A percentile compares a stretch with the other conserved stretches of the same genome.
phyloP scores from a whole-genome alignment of 257 asterid species.

The Solanum medicagineum region DNA sequence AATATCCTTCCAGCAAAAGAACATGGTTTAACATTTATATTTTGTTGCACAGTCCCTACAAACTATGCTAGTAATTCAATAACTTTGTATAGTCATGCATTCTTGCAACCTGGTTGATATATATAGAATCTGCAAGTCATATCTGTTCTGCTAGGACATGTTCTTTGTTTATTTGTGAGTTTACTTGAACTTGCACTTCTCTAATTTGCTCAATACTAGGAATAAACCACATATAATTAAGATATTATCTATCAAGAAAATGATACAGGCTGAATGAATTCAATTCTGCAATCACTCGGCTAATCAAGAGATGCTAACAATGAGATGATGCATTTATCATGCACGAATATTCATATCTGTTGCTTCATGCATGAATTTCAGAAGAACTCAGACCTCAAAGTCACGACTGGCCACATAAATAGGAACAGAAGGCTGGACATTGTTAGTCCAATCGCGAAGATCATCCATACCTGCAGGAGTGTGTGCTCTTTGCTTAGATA shows the following conservation, averaged over 20 bases:
- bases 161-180: not conserved
- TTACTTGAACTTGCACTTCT: not conserved
- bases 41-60: not conserved
- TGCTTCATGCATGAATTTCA: not conserved
- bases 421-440: conserved; percentile 76
- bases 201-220: not conserved
- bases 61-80: not conserved
- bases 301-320: not conserved
- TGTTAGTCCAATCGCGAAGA: conserved; percentile 99
- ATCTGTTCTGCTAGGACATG: not conserved
- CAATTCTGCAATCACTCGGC: not conserved
- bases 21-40: not conserved
- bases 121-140: not conserved
- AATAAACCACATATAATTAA: not conserved
- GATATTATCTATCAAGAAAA: not conserved
- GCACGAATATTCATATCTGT: not conserved
- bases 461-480: conserved; percentile 76
- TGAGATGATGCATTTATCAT: not conserved
- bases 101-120: not conserved
- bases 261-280: not conserved
- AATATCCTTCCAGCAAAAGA: not conserved
- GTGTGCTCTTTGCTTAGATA: not conserved
- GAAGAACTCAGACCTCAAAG: conserved; percentile 55
- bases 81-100: not conserved
- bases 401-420: conserved; percentile 88